Conservation (phyloP, 2,329 filamentous ascomycete species). For the Sporothrix sp. region DNA sequence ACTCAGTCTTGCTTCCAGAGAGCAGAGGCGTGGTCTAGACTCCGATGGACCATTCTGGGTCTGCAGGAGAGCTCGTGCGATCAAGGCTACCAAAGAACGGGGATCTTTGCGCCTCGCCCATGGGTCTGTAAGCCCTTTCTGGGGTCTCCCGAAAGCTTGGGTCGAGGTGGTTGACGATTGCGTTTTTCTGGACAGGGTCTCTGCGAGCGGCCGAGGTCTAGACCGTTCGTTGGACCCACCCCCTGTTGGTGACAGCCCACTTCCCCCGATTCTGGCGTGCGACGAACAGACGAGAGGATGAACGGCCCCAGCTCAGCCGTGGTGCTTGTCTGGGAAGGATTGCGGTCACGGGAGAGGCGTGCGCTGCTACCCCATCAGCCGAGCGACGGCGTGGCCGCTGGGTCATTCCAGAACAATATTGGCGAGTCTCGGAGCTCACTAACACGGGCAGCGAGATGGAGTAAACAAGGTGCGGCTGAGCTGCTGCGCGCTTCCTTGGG, state of each 20-base stretch:
- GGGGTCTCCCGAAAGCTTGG: conserved; percentile 8
- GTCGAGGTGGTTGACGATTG: conserved; percentile 5
- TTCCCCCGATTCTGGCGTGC: too few species aligned
- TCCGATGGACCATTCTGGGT: conserved; percentile 3
- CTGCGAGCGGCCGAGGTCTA: conserved; percentile 1
- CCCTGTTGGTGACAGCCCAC: neutral
- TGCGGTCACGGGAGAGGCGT: too few species aligned
- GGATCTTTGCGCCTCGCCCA: too few species aligned
- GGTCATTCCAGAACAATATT: neutral
- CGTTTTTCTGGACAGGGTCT: neutral
- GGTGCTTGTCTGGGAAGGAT: too few species aligned
- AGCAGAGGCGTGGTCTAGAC: conserved; percentile 1
- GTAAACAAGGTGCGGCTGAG: neutral
- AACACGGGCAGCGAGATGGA: neutral
- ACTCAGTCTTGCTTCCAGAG: too few species aligned
- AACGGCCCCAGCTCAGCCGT: too few species aligned
- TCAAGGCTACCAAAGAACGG: conserved; percentile 5
- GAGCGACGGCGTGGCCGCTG: neutral
- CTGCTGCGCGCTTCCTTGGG: neutral
- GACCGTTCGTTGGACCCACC: conserved; percentile 5
- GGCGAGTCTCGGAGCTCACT: neutral
- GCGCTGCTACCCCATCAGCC: neutral
- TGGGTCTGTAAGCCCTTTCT: too few species aligned
- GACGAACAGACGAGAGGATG: too few species aligned
- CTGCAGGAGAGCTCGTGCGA: neutral